These are phyloP conservation scores for Trichophyton mentagrophytes DNA, from an alignment of 2,329 filamentous ascomycete species.

Conservation along the genomic window DNA sequence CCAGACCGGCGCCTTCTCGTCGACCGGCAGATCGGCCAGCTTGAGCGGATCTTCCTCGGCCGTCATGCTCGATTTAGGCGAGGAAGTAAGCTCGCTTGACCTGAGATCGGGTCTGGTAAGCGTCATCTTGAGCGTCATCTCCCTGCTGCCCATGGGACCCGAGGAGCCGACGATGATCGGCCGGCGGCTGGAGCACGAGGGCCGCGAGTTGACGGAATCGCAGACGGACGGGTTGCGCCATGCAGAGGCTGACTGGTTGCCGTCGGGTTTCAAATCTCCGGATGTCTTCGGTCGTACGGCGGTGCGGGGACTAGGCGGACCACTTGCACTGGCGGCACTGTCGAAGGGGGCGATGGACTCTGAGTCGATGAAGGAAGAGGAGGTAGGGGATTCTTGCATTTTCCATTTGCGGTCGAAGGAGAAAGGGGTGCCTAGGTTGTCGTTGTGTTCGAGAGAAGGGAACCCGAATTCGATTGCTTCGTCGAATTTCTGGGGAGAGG, in stretches of 20 bases:
- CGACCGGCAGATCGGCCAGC: constrained; percentile 40
- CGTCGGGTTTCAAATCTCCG: background rate
- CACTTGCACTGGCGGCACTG: background rate
- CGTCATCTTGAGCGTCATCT: constrained; percentile 96
- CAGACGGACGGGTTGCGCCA: background rate
- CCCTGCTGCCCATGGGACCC: constrained; percentile 51
- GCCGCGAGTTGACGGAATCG: background rate
- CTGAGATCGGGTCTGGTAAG: constrained; percentile 79
- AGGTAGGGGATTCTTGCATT: constrained; percentile 29
- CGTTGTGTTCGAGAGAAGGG: constrained; percentile 39
- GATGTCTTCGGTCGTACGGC: constrained; percentile 8
- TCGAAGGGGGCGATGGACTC: background rate
- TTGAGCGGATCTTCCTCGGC: constrained; percentile 42
- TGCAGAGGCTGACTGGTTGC: background rate
- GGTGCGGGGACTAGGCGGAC: background rate
- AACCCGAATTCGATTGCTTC: constrained; percentile 92
- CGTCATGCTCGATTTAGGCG: constrained; percentile 28
- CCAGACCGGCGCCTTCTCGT: constrained; percentile 31
- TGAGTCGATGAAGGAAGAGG: background rate
- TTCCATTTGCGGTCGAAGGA: constrained; percentile 25
- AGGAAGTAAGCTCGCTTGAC: constrained; percentile 14
- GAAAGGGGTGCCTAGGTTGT: constrained; percentile 15
- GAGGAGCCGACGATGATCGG: constrained; percentile 16
- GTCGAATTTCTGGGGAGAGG: constrained; percentile 87
- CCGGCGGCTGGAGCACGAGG: constrained; percentile 12